A percentile compares a stretch with the other conserved stretches of the same genome.
Evolutionary conservation across 176 grass and related monocot species (phyloP).

Genomic region (Zea mays): DNA sequence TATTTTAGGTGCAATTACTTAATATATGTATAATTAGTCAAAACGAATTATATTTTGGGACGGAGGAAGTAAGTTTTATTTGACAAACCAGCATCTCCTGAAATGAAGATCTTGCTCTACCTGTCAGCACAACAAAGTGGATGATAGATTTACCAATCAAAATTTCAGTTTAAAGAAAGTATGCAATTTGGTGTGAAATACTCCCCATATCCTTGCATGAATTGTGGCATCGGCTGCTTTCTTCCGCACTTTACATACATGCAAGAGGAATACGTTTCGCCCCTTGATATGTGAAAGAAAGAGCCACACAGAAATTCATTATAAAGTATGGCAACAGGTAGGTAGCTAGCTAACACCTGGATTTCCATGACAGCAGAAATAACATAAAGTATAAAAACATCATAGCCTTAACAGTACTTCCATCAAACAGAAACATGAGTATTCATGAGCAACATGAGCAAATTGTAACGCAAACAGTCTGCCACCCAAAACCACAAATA

Average conservation of each 20-base stretch:
- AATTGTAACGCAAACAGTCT: background rate
- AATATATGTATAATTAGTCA: too few relatives aligned
- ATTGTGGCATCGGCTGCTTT: background rate
- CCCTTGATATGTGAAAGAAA: too few relatives aligned
- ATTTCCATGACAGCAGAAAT: background rate
- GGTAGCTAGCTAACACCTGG: background rate
- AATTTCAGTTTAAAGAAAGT: background rate
- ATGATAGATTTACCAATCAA: background rate
- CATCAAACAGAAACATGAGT: slow-evolving; percentile 27
- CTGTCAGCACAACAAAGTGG: too few relatives aligned
- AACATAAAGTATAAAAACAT: background rate
- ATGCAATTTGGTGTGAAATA: background rate
- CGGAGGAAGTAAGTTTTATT: too few relatives aligned
- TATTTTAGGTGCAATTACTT: too few relatives aligned
- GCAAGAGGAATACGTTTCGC: too few relatives aligned
- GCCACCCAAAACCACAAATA: background rate
- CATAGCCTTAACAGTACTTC: background rate
- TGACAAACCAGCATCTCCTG: too few relatives aligned
- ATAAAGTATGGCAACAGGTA: background rate
- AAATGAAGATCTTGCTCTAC: too few relatives aligned
- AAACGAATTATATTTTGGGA: too few relatives aligned
- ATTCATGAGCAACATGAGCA: background rate
- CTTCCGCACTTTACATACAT: background rate
- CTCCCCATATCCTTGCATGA: background rate
- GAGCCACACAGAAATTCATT: too few relatives aligned